These are phyloP conservation scores for Incumbomyces delicatus DNA, from an alignment of 2,329 filamentous ascomycete genomes.

Conservation along the genomic window DNA sequence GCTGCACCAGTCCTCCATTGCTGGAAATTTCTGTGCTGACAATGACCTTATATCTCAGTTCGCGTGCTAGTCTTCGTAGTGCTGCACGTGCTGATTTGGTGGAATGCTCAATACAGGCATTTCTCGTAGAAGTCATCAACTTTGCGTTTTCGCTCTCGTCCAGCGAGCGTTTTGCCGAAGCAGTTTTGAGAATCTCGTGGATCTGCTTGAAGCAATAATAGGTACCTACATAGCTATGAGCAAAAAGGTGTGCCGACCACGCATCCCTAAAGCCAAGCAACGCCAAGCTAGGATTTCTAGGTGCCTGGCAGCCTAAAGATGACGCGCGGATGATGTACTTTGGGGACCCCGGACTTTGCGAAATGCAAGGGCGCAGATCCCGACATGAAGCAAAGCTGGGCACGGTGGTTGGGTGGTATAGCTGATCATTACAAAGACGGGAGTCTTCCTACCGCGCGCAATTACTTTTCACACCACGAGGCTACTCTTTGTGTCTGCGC, in stretches of 20 bases:
- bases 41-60: constrained; percentile 21
- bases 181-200: neutral
- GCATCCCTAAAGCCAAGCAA: neutral
- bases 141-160: too few relatives aligned
- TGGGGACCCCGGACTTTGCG: too few relatives aligned
- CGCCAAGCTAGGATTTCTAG: neutral
- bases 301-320: constrained; percentile 2
- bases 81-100: neutral
- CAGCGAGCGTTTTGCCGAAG: neutral
- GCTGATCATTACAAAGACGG: too few relatives aligned
- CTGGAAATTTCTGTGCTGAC: constrained; percentile 36
- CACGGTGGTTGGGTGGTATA: too few relatives aligned
- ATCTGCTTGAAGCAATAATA: too few relatives aligned
- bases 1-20: constrained; percentile 29
- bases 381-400: neutral
- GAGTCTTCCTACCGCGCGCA: too few relatives aligned
- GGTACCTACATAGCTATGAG: too few relatives aligned
- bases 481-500: too few relatives aligned
- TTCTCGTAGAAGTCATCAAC: neutral
- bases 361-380: too few relatives aligned
- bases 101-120: neutral
- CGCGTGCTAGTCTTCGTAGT: neutral
- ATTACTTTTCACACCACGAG: too few relatives aligned
- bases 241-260: too few relatives aligned
- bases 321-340: too few relatives aligned